These are phyloP conservation scores for Apodospora peruviana DNA, from an alignment of 495 filamentous ascomycete genomes.

Conservation along the genomic window DNA sequence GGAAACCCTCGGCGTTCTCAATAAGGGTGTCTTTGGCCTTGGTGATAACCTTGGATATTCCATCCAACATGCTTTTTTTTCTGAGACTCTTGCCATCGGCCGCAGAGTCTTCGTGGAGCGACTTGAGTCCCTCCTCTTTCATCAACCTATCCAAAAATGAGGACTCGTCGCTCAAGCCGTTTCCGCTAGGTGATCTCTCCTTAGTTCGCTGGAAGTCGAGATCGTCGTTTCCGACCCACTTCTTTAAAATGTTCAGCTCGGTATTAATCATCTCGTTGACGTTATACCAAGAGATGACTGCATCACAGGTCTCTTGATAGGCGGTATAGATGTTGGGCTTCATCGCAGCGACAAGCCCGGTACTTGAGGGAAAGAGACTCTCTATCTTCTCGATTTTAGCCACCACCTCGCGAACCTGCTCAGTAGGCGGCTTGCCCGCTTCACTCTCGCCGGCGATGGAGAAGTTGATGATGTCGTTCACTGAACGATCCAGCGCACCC, in stretches of 20 bases:
- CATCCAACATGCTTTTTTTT: constrained; percentile 77
- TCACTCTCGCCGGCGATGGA: constrained; percentile 90
- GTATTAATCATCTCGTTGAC: constrained; percentile 97
- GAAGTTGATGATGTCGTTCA: constrained; percentile 87
- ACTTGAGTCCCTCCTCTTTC: constrained; percentile 93
- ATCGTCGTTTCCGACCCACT: constrained; percentile 94
- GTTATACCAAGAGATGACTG: constrained; percentile 93
- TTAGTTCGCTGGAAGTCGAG: constrained; percentile 76
- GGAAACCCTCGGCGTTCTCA: constrained; percentile 76
- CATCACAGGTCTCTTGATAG: constrained; percentile 74
- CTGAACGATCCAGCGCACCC: constrained; percentile 56
- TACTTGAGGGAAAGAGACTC: constrained; percentile 72
- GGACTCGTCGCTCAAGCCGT: constrained; percentile 75
- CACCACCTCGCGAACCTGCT: constrained; percentile 86
- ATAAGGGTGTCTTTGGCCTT: constrained; percentile 94
- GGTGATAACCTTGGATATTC: constrained; percentile 73
- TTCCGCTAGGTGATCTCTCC: constrained; percentile 46
- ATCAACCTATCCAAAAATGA: constrained; percentile 96
- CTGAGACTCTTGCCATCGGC: constrained; percentile 29
- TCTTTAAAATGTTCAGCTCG: constrained; percentile 80
- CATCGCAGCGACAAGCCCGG: constrained; percentile 64
- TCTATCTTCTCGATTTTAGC: constrained; percentile 84
- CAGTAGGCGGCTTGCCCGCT: constrained; percentile 75
- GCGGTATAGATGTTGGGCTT: constrained; percentile 65
- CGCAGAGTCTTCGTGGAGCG: constrained; percentile 69